Evolutionary conservation across 306 rosid genomes (phyloP).

Genomic region (Cicer arietinum): DNA sequence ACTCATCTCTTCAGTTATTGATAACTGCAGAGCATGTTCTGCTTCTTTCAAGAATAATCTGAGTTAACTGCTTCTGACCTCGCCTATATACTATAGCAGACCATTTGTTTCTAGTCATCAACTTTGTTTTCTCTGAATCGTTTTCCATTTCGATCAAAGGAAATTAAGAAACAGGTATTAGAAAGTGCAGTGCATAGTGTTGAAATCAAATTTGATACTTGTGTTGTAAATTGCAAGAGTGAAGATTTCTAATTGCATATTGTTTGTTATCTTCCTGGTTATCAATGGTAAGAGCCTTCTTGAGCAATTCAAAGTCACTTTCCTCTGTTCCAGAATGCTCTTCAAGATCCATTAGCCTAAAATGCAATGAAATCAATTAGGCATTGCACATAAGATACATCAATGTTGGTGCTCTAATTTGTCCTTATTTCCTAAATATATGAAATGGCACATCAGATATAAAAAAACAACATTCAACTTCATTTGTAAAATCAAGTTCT

Average conservation of each 20-base stretch:
- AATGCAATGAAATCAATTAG: slow-evolving; percentile 44
- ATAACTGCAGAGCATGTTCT: slow-evolving; percentile 72
- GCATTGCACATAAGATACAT: slow-evolving; percentile 16
- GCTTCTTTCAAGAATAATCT: slow-evolving; percentile 84
- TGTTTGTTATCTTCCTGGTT: slow-evolving; percentile 41
- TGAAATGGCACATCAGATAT: slow-evolving; percentile 18
- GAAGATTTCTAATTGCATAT: background rate
- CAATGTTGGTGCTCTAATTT: slow-evolving; percentile 10
- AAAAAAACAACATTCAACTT: slow-evolving; percentile 22
- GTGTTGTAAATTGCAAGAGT: background rate
- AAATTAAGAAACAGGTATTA: slow-evolving; percentile 6
- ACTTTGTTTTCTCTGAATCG: slow-evolving; percentile 33
- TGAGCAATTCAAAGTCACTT: slow-evolving; percentile 64
- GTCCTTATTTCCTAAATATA: slow-evolving; percentile 11
- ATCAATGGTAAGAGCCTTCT: slow-evolving; percentile 52
- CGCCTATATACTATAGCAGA: slow-evolving; percentile 66
- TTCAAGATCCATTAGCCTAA: slow-evolving; percentile 78
- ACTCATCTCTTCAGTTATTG: slow-evolving; percentile 56
- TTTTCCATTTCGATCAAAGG: slow-evolving; percentile 45
- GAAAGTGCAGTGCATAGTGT: slow-evolving; percentile 9
- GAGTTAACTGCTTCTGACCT: slow-evolving; percentile 78
- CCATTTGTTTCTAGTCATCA: slow-evolving; percentile 69
- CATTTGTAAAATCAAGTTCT: slow-evolving; percentile 30
- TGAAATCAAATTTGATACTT: background rate
- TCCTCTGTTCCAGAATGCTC: slow-evolving; percentile 74